Base-by-base conservation (phyloP, 495 filamentous ascomycete species). In the Penicillium tannophilum region DNA sequence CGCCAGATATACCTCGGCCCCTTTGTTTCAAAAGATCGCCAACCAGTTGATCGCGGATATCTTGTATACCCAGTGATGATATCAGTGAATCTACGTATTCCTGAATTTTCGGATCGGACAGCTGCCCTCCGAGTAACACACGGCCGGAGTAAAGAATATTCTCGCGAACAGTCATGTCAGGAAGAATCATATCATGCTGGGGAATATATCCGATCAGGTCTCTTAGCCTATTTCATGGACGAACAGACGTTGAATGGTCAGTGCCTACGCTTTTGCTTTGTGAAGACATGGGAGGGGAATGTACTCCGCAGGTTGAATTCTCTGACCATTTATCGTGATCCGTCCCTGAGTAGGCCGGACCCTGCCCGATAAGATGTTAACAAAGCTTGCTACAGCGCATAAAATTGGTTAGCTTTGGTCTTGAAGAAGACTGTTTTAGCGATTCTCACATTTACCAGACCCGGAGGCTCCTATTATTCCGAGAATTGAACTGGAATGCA, bases 1-100 rank as follows among this genome's bases (percentile, higher is more conserved):
- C 90, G 20, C 90, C 90, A n/a, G 85, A 89, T 26, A 92, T 80
- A 50, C 47, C 24, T 56, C 89, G 89, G 0, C 35, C 35, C 9
- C 14, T 16, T 7, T 88, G 86, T 35, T 90, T 76, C 59, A 84
- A 86, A 3, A 79, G 78, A 58, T 86, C 85, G 8, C 90, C 89
- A 14, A 92, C 88, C 42, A 88, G 81, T 0, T 88, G 90, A 63
- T 89, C 76, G 23, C 78, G 75, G 0, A 88, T 89, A 63, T 90
- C 85, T 9, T 30, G 11, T 8, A 69, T 51, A 17, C 59, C 53
- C 10, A 82, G 60, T 20, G 75, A 81, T 44, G 70, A 70, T 26
- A 84, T 72, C 24, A 84, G 61, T 4, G 66, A 69, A 28, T 78
- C 65, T 28, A 81, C 80, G 39, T 82, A 75, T 16, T 63, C 65